phyloP scores from a whole-genome alignment of 2,329 filamentous ascomycete genomes.

The Fusarium fracticaudum region DNA sequence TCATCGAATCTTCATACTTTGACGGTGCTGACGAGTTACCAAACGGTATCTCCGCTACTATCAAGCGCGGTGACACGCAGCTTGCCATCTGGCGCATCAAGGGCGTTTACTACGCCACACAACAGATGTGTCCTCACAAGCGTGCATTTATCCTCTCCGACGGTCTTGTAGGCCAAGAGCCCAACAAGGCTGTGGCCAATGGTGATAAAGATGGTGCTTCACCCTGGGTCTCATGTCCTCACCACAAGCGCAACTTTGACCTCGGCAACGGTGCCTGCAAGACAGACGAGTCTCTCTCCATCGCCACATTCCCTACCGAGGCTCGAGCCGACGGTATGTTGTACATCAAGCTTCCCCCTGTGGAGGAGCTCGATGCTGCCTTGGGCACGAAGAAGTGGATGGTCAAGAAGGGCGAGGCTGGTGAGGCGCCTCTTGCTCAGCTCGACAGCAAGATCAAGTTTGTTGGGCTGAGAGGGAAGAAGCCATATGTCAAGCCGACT shows the following conservation, averaged over 20 bases:
- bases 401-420: constrained; percentile 75
- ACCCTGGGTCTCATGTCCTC: constrained; percentile 88
- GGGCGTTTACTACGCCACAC: constrained; percentile 83
- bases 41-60: constrained; percentile 77
- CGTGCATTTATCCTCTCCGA: constrained; percentile 90
- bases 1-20: constrained; percentile 78
- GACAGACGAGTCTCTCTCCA: constrained; percentile 78
- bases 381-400: constrained; percentile 83
- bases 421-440: constrained; percentile 52
- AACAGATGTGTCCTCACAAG: constrained; percentile 96
- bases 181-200: constrained; percentile 41
- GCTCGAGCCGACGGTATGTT: constrained; percentile 78
- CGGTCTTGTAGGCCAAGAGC: constrained; percentile 79
- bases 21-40: constrained; percentile 68
- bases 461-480: constrained; percentile 56
- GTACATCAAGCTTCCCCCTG: constrained; percentile 81
- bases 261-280: constrained; percentile 77
- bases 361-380: constrained; percentile 81
- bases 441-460: constrained; percentile 59
- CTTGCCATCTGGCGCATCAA: constrained; percentile 86
- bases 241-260: constrained; percentile 91
- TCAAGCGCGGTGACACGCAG: constrained; percentile 91
- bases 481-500: constrained; percentile 50
- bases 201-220: constrained; percentile 21
- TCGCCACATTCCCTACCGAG: constrained; percentile 84